A percentile compares a stretch with the other conserved stretches of the same genome.
Evolutionary conservation across 148 eudicot species (phyloP).

Genomic region (Talinum fruticosum): DNA sequence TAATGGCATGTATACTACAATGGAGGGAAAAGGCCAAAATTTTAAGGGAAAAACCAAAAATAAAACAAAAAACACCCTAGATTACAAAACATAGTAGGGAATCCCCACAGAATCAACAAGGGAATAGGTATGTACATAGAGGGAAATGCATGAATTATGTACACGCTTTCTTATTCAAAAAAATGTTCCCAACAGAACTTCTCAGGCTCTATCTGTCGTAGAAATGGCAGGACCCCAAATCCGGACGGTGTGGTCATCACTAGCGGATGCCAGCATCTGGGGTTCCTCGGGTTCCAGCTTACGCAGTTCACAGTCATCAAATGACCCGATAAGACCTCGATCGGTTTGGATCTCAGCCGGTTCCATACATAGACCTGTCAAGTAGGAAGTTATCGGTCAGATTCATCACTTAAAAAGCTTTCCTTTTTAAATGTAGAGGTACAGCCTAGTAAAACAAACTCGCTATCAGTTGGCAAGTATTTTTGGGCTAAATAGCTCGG

Average conservation of each 20-base stretch:
- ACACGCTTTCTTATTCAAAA: conserved; percentile 1
- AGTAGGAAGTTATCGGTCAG: not conserved
- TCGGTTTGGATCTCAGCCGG: conserved; percentile 53
- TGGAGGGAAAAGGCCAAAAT: conserved; percentile 21
- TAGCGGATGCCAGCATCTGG: conserved; percentile 89
- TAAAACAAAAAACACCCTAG: too few species aligned
- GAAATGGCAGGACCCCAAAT: conserved; percentile 69
- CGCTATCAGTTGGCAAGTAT: too few species aligned
- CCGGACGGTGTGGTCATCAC: conserved; percentile 91
- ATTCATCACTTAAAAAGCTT: not conserved
- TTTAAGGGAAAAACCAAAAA: conserved; percentile 14
- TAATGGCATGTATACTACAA: conserved; percentile 15
- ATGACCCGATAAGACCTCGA: conserved; percentile 76
- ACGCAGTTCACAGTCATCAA: conserved; percentile 86
- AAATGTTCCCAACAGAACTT: not conserved
- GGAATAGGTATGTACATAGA: conserved; percentile 19
- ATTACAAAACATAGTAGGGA: not conserved
- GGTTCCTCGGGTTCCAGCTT: conserved; percentile 86
- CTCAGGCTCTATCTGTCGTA: conserved; percentile 15
- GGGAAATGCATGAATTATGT: not conserved
- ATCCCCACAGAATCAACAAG: not conserved
- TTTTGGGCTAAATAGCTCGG: too few species aligned
- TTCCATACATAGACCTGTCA: conserved; percentile 87
- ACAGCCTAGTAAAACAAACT: too few species aligned
- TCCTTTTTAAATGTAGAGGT: not conserved